Evolutionary conservation across 441 rosid species (phyloP).

Genomic region (Lepidium campestre): DNA sequence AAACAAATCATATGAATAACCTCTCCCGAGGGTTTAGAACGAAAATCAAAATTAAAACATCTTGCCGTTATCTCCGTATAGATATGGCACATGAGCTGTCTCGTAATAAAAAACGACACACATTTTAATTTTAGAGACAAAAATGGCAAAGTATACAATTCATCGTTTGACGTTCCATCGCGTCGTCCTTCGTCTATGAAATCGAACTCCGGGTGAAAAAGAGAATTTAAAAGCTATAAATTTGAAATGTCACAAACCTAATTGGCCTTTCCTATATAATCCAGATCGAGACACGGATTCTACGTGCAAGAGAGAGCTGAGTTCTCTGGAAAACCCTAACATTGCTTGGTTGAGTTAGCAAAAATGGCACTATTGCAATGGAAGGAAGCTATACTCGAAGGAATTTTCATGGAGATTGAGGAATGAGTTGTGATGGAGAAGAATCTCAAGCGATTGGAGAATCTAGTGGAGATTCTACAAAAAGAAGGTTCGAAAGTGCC

Average conservation of each 20-base stretch:
- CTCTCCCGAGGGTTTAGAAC: no score
- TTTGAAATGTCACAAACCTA: slow-evolving; percentile 12
- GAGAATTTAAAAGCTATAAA: not conserved
- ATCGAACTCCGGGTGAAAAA: not conserved
- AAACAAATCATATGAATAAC: no score
- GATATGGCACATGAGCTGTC: slow-evolving; percentile 1
- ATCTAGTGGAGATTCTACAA: slow-evolving; percentile 35
- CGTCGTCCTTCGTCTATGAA: not conserved
- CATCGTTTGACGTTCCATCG: not conserved
- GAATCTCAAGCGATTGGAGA: slow-evolving; percentile 46
- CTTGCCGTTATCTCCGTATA: not conserved
- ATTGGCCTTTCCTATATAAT: not conserved
- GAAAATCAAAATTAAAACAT: not conserved
- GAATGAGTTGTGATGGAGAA: slow-evolving; percentile 38
- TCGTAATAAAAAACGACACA: not conserved
- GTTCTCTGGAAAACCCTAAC: slow-evolving; percentile 20
- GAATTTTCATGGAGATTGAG: slow-evolving; percentile 35
- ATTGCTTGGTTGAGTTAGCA: slow-evolving; percentile 28
- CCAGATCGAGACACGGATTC: slow-evolving; percentile 14
- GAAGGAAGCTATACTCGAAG: slow-evolving; percentile 43
- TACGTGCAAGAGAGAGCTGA: not conserved
- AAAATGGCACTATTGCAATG: slow-evolving; percentile 31
- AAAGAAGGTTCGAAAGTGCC: slow-evolving; percentile 24
- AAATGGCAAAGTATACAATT: not conserved
- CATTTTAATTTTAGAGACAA: not conserved